Evolutionary conservation across 257 asterid genomes (phyloP), one percentile per base, ranked within the genome.

Genomic region (Cruciata laevipes): DNA sequence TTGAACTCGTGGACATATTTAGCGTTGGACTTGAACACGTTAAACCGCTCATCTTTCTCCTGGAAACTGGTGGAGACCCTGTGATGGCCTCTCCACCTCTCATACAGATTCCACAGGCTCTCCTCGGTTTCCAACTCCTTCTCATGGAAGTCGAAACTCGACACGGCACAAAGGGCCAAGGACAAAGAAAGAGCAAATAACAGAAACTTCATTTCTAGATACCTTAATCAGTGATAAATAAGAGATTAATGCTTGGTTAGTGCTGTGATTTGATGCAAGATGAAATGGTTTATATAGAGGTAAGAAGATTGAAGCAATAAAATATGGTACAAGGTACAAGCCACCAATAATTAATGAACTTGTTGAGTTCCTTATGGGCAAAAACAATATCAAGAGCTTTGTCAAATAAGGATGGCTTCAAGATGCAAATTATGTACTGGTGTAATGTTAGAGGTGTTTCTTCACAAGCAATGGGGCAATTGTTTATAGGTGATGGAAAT

Each of bases 41-140:
- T 91, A 58, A 79, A 91, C 35, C 95, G 82, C 79, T 56, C 81
- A 35, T 83, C 84, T 59, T 91, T 91, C 68, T 91, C 95, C 13
- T 82, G 82, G 1, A 85, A 38, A 42, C 84, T 88, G 33, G 80
- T 91, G 1, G 97, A 75, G 47, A 88, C 86, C 0, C 93, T 86
- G 77, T 91, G 97, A 80, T 83, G 85, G 82, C 89, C 87, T 75
- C 97, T 77, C 97, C 97, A 88, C 76, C 97, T 78, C 76, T 88
- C 96, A 67, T 91, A 91, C 78, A 91, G 55, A 13, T 75, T 87
- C 95, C 93, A 91, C 69, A 91, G 64, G 20, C 79, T 76, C 59
- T 91, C 96, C 62, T 88, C 93, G 0, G 89, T 88, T 60, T 91
- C 97, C 57, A 91, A 68, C 61, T 91, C 96, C 30, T 67, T 68